Evolutionary conservation across 2,329 filamentous ascomycete genomes (phyloP), one percentile per base, ranked within the genome.

Genomic region (Arthrobotrys entomopaga): DNA sequence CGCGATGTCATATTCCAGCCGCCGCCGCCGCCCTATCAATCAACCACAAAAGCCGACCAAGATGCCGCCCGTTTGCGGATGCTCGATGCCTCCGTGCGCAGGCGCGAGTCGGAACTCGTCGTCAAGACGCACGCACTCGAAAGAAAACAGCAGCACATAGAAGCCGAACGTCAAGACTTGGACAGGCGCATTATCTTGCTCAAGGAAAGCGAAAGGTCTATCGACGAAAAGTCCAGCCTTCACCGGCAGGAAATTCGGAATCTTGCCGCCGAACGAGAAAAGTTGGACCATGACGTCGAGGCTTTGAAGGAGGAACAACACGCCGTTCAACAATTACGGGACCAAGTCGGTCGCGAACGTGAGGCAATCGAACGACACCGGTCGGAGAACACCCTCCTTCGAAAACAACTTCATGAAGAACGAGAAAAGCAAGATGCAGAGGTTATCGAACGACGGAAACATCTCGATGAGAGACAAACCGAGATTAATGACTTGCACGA

Each of bases 1-100:
- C 70, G 70, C 43, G 70, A 74, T 42, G 54, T 74, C 4, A 40
- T 74, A 11, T 29, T 74, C 13, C 63, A 67, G 40, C 59, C 70
- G 3, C 58, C 63, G 10, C 70, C 70, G 15, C 70, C 70, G 11
- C 64, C 70, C 3, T 74, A 74, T 24, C 70, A 74, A 38, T 74
- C 70, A 11, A 34, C 63, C 3, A 61, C 64, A 4, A 66, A 64
- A 40, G 20, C 58, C 3, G 63, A 66, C 24, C 63, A 67, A 46
- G 53, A 60, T 49, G 63, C 56, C 40, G 56, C 56, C 52, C 70
- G 70, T 8, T 34, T 74, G 26, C 70, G 70, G 2, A 24, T 52
- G 3, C 43, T 74, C 8, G 70, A 74, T 40, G 53, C 19, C 19
- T 65, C 70, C 10, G 20, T 74, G 15, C 63, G 46, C 19, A 74